Evolutionary conservation across 2,329 filamentous ascomycete species (phyloP), one percentile per base, ranked within the genome.

Genomic region (Ascochyta rabiei): DNA sequence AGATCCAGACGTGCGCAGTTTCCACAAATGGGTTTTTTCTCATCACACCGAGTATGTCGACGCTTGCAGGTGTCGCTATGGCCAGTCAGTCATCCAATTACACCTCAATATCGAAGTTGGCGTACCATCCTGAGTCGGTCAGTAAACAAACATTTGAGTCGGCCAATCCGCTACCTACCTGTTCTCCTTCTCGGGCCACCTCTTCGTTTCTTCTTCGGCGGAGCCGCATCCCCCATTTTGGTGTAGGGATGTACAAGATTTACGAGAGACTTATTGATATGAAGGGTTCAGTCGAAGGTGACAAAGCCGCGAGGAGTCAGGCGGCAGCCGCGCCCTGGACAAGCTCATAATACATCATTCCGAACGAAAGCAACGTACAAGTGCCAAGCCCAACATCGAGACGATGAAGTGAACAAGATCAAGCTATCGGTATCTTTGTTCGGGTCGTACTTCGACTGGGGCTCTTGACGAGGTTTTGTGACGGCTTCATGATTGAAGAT

Each of bases 1-100:
- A 74, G 59, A 38, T 66, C 59, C 1, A 73, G 59, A 10, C 71
- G 63, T 21, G 63, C 64, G 40, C 70, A 73, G 24, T 66, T 73
- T n/a, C 70, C 62, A 46, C 72, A 74, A 12, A 66, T 53, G 12
- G 71, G 72, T 24, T 64, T 72, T 41, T 60, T 67, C 45, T 75
- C 72, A 21, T 75, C 71, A 45, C 71, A 75, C 19, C 71, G 64
- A 16, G 64, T 67, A 45, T 75, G 70, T n/a, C 71, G 61, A 2
- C 65, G 57, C 55, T 73, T 74, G 43, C 70, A 73, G 3, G 71
- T 73, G 24, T 68, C 47, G 47, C 71, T 74, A 37, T n/a, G 38
- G 10, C 2, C 39, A 30, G 18, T 58, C 19, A 64, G 24, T 53
- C 13, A 40, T 8, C 8, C 28, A 30, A 50, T 45, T 40, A 28